Evolutionary conservation across 345 rosid species (phyloP).

Genomic region (Citrus mangshanensis): DNA sequence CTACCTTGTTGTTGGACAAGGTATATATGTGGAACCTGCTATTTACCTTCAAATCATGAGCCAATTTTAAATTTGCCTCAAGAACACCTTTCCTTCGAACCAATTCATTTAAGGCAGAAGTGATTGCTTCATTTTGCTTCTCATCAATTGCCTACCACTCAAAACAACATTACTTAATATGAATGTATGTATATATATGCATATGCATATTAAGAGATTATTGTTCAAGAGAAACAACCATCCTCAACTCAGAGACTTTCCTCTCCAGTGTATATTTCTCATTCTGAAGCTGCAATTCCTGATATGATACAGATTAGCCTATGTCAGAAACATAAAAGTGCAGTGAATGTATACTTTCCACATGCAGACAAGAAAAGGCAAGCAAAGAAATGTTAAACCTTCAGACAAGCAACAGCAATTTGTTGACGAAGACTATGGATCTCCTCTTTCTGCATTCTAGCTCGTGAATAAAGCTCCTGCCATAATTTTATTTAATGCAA

Average conservation of each 20-base stretch:
- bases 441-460: conserved; percentile 66
- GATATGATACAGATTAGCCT: conserved; percentile 24
- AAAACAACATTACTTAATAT: conserved; percentile 23
- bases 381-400: conserved; percentile 39
- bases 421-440: conserved; percentile 76
- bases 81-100: conserved; percentile 77
- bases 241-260: conserved; percentile 83
- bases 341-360: neutral
- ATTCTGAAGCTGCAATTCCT: conserved; percentile 82
- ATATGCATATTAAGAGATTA: neutral
- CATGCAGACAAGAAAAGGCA: conserved; percentile 11
- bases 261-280: conserved; percentile 81
- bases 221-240: conserved; percentile 53
- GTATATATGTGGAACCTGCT: neutral
- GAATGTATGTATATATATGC: neutral
- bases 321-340: conserved; percentile 13
- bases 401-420: conserved; percentile 65
- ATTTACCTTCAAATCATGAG: conserved; percentile 83
- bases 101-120: conserved; percentile 72
- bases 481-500: conserved; percentile 17
- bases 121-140: conserved; percentile 76
- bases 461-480: conserved; percentile 64
- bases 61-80: conserved; percentile 72
- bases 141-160: conserved; percentile 79
- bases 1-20: neutral